Evolutionary conservation across 805 yeast species (phyloP).

Genomic region (Yarrowia keelungensis): DNA sequence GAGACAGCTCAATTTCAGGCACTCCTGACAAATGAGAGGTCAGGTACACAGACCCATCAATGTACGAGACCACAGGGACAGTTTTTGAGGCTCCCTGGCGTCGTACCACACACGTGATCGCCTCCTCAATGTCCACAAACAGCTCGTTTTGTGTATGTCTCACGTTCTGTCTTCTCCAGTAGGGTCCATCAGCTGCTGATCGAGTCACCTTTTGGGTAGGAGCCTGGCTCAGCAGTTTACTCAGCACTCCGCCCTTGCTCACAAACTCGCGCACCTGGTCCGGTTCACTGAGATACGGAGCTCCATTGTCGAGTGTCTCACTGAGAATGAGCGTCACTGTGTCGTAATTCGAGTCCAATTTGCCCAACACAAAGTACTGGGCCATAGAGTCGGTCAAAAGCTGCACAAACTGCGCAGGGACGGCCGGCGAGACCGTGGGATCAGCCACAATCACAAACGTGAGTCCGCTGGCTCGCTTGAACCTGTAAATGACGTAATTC

Average conservation of each 20-base stretch:
- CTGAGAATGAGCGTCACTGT: constrained; percentile 72
- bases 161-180: constrained; percentile 83
- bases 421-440: constrained; percentile 63
- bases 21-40: constrained; percentile 76
- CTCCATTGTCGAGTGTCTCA: constrained; percentile 80
- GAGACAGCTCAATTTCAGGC: constrained; percentile 69
- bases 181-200: constrained; percentile 51
- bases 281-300: constrained; percentile 74
- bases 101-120: constrained; percentile 1
- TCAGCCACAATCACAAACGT: constrained; percentile 19
- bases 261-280: constrained; percentile 73
- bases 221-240: constrained; percentile 57
- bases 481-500: constrained; percentile 24
- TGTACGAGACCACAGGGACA: constrained; percentile 47
- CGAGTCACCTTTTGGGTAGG: constrained; percentile 42
- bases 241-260: constrained; percentile 66
- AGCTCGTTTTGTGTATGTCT: constrained; percentile 81
- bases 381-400: constrained; percentile 67
- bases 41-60: constrained; percentile 69
- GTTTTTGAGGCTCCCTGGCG: constrained; percentile 30
- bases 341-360: constrained; percentile 73
- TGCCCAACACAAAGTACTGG: constrained; percentile 60
- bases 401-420: constrained; percentile 59
- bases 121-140: constrained; percentile 81
- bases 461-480: background rate